Conservation (phyloP, 2,329 filamentous ascomycete genomes). For the Cladophialophora immunda region DNA sequence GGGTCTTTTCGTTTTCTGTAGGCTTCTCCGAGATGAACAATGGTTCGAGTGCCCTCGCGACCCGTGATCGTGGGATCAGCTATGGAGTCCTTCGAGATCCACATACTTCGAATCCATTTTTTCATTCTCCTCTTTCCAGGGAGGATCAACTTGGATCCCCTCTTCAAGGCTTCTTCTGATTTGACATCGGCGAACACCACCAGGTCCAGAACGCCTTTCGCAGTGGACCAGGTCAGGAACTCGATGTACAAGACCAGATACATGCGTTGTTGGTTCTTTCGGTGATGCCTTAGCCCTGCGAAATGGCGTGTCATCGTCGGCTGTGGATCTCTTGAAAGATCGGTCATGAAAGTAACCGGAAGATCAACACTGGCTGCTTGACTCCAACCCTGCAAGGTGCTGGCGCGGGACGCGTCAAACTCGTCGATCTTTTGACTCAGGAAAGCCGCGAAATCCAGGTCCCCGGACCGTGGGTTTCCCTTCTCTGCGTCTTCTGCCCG, state of each 20-base stretch:
- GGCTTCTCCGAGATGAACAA: slow-evolving; percentile 1
- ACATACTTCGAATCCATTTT: slow-evolving; percentile 5
- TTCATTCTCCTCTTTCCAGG: slow-evolving; percentile 2
- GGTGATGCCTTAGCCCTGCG: neutral
- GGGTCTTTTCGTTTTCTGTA: slow-evolving; percentile 60
- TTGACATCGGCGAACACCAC: neutral
- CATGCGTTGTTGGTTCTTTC: slow-evolving; percentile 1
- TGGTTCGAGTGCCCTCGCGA: slow-evolving; percentile 2
- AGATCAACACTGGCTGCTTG: slow-evolving; percentile 1
- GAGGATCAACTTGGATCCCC: neutral
- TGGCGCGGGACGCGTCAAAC: neutral
- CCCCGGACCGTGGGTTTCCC: neutral
- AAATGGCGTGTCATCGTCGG: neutral
- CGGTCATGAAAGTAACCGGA: neutral
- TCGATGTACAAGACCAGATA: slow-evolving; percentile 9
- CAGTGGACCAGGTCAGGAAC: slow-evolving; percentile 1
- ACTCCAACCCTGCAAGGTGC: neutral
- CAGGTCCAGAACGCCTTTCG: neutral
- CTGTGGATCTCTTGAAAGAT: neutral
- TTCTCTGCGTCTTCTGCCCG: slow-evolving; percentile 1
- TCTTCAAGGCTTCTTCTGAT: neutral
- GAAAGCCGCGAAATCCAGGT: neutral
- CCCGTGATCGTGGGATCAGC: slow-evolving; percentile 3
- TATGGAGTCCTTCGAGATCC: neutral
- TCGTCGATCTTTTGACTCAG: neutral